phyloP scores from a whole-genome alignment of 148 eudicot species.

The Beta vulgaris region DNA sequence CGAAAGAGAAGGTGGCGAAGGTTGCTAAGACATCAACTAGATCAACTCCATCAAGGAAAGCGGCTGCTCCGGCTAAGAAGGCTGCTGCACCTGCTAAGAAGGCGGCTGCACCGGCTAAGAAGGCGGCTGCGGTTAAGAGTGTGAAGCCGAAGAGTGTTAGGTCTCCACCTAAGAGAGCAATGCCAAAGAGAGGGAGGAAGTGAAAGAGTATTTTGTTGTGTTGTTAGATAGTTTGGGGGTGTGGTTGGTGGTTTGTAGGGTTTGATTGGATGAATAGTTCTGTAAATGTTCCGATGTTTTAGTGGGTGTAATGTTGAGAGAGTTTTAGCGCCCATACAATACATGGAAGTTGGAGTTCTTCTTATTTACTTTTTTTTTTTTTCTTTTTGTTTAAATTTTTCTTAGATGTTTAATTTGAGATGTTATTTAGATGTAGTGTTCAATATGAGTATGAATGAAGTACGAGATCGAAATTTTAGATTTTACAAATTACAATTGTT shows the following conservation, averaged over 20 bases:
- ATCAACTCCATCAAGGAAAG: constrained; percentile 52
- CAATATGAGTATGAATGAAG: constrained; percentile 10
- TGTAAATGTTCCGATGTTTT: constrained; percentile 30
- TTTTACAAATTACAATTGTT: constrained; percentile 12
- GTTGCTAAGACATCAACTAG: constrained; percentile 46
- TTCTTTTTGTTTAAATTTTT: not conserved
- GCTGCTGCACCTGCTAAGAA: not conserved
- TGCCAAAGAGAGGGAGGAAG: constrained; percentile 37
- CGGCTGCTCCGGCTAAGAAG: constrained; percentile 23
- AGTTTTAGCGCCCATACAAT: constrained; percentile 27
- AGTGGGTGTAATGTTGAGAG: constrained; percentile 24
- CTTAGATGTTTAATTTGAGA: not conserved
- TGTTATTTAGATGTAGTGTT: constrained; percentile 19
- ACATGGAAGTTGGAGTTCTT: constrained; percentile 11
- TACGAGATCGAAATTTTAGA: constrained; percentile 19
- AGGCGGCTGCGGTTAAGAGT: constrained; percentile 36
- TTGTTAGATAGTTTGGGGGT: constrained; percentile 1
- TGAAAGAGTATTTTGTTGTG: constrained; percentile 9
- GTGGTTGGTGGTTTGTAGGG: constrained; percentile 6
- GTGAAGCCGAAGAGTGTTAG: constrained; percentile 35
- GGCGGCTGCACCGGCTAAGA: constrained; percentile 30
- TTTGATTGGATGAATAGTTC: constrained; percentile 1
- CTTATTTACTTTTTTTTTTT: not conserved
- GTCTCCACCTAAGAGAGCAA: constrained; percentile 31
- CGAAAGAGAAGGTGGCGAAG: constrained; percentile 46